phyloP scores from a whole-genome alignment of 75 land plant species.

The Picea sitchensis region DNA sequence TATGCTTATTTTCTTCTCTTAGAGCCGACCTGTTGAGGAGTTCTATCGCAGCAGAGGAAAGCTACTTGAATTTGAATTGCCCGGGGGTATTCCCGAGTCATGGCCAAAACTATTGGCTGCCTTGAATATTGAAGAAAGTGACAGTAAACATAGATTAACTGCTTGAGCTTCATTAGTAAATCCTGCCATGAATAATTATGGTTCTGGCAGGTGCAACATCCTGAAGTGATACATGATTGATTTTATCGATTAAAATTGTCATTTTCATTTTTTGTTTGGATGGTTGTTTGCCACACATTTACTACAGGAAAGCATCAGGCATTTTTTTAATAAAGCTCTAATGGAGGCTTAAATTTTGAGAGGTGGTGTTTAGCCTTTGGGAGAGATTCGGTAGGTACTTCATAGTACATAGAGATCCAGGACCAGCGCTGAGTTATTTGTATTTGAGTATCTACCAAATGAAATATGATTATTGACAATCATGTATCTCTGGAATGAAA shows the following conservation, averaged over 20 bases:
- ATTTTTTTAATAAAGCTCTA: background rate
- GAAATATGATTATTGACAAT: background rate
- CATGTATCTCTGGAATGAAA: no score
- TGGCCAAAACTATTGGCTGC: conserved; percentile 83
- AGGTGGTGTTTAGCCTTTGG: background rate
- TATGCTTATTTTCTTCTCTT: conserved; percentile 16
- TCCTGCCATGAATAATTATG: background rate
- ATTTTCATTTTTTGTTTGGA: background rate
- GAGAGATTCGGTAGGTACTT: background rate
- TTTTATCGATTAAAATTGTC: background rate
- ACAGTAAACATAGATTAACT: conserved; percentile 39
- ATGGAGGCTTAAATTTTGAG: background rate
- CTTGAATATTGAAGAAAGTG: conserved; percentile 48
- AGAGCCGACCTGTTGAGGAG: conserved; percentile 88
- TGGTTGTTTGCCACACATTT: background rate
- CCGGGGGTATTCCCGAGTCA: conserved; percentile 90
- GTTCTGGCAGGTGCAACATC: background rate
- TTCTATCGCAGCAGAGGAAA: conserved; percentile 72
- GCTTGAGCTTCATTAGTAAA: conserved; percentile 22
- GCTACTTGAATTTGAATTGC: conserved; percentile 78
- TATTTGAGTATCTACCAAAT: background rate
- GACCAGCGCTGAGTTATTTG: background rate
- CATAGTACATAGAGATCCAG: background rate
- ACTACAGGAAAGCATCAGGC: background rate
- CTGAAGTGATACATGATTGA: background rate